These are phyloP conservation scores for Candida ortonii DNA, from an alignment of 805 yeast genomes.

Conservation along the genomic window DNA sequence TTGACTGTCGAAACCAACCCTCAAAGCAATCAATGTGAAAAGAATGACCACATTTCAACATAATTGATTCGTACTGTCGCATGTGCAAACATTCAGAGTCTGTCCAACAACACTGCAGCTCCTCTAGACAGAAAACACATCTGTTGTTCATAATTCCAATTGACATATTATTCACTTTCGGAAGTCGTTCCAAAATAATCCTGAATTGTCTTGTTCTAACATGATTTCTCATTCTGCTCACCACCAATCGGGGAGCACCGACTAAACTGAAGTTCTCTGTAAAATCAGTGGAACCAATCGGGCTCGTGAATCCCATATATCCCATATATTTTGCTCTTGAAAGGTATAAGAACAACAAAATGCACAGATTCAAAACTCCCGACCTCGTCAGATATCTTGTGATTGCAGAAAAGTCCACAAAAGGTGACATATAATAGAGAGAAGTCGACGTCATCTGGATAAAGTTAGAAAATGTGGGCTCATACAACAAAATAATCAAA, in stretches of 20 bases:
- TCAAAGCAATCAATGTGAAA: conserved; percentile 41
- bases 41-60: conserved; percentile 36
- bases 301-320: not conserved
- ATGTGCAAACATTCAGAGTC: conserved; percentile 1
- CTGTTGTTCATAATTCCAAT: conserved; percentile 12
- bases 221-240: conserved; percentile 14
- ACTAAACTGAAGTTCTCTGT: too few relatives aligned
- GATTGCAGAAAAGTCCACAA: conserved; percentile 8
- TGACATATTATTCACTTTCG: conserved; percentile 7
- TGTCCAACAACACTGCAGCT: conserved; percentile 3
- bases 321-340: conserved; percentile 8
- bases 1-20: conserved; percentile 39
- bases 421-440: conserved; percentile 20
- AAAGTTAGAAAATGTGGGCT: not conserved
- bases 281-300: too few relatives aligned
- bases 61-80: conserved; percentile 10
- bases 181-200: conserved; percentile 11
- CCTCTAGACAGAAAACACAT: conserved; percentile 20
- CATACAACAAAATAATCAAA: not conserved
- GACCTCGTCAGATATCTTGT: conserved; percentile 10
- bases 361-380: conserved; percentile 12
- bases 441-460: conserved; percentile 18
- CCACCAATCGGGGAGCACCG: too few relatives aligned
- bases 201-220: conserved; percentile 16
- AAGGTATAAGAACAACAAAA: conserved; percentile 10